A percentile compares a stretch with the other conserved stretches of the same genome.
These are phyloP conservation scores for Citrus hindsii DNA, from an alignment of 345 rosid species.

Conservation along the genomic window DNA sequence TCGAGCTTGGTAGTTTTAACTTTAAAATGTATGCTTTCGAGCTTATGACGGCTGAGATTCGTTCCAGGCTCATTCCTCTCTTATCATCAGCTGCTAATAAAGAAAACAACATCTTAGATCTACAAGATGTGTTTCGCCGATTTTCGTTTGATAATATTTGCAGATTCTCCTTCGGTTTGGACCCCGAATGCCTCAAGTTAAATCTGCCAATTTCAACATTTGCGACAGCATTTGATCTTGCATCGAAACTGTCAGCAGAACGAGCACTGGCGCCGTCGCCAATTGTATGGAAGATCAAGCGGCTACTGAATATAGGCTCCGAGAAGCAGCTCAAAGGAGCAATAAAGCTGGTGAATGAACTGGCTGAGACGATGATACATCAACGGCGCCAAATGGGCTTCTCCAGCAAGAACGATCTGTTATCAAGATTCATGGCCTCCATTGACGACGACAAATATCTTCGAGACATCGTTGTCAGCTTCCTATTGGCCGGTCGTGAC, in stretches of 20 bases:
- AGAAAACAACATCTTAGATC: slow-evolving; percentile 23
- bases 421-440: slow-evolving; percentile 65
- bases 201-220: slow-evolving; percentile 46
- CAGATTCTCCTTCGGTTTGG: slow-evolving; percentile 60
- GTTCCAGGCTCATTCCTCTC: slow-evolving; percentile 37
- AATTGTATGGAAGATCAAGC: slow-evolving; percentile 51
- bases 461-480: slow-evolving; percentile 62
- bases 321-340: slow-evolving; percentile 59
- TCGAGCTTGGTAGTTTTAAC: slow-evolving; percentile 53
- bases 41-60: slow-evolving; percentile 38
- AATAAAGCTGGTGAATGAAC: slow-evolving; percentile 35
- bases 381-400: slow-evolving; percentile 37
- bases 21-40: slow-evolving; percentile 45
- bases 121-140: slow-evolving; percentile 63
- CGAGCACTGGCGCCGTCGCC: slow-evolving; percentile 44
- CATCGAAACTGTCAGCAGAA: slow-evolving; percentile 48
- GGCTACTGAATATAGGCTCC: slow-evolving; percentile 48
- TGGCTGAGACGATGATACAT: slow-evolving; percentile 44
- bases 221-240: slow-evolving; percentile 58
- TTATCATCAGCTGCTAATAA: slow-evolving; percentile 23
- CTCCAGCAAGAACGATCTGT: slow-evolving; percentile 35
- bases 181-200: slow-evolving; percentile 49
- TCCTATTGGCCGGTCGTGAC: slow-evolving; percentile 76
- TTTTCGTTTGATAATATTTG: slow-evolving; percentile 67
- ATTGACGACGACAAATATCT: slow-evolving; percentile 52